These are phyloP conservation scores for Eimeria falciformis DNA, from an alignment of 169 alveolate genomes.

Conservation along the genomic window DNA sequence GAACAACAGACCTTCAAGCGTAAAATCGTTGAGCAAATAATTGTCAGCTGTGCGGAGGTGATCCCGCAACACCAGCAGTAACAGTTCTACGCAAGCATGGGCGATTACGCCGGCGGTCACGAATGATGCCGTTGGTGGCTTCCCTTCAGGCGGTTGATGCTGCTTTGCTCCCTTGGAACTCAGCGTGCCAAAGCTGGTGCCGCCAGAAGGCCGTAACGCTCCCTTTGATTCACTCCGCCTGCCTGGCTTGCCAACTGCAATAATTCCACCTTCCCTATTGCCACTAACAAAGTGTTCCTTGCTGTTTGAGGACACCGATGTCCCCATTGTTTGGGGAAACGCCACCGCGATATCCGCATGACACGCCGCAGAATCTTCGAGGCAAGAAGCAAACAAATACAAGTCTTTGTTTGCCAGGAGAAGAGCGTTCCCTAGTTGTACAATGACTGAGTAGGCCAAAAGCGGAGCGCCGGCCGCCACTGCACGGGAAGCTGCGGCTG, in stretches of 20 bases:
- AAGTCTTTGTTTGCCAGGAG: neutral
- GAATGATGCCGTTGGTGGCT: neutral
- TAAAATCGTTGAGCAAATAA: neutral
- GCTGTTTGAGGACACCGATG: too few relatives aligned
- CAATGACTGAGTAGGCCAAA: slow-evolving; percentile 17
- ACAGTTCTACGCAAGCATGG: slow-evolving; percentile 32
- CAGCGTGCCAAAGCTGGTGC: neutral
- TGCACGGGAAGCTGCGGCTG: slow-evolving; percentile 53
- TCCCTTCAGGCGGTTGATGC: slow-evolving; percentile 5
- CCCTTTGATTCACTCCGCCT: neutral
- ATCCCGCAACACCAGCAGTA: neutral
- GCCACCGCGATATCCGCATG: neutral
- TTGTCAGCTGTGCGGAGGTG: slow-evolving; percentile 14
- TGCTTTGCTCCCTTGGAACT: neutral
- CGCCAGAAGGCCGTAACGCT: neutral
- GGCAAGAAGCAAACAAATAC: neutral
- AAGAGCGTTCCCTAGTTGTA: slow-evolving; percentile 33
- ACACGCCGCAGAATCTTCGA: neutral
- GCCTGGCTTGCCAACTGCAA: slow-evolving; percentile 8
- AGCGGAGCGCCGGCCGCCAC: slow-evolving; percentile 45
- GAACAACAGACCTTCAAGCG: slow-evolving; percentile 4
- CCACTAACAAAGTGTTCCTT: too few relatives aligned
- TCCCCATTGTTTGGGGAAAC: too few relatives aligned
- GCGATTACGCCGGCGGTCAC: slow-evolving; percentile 32
- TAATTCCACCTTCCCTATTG: too few relatives aligned